Evolutionary conservation across 345 rosid species (phyloP).

Genomic region (Citropsis articulata): DNA sequence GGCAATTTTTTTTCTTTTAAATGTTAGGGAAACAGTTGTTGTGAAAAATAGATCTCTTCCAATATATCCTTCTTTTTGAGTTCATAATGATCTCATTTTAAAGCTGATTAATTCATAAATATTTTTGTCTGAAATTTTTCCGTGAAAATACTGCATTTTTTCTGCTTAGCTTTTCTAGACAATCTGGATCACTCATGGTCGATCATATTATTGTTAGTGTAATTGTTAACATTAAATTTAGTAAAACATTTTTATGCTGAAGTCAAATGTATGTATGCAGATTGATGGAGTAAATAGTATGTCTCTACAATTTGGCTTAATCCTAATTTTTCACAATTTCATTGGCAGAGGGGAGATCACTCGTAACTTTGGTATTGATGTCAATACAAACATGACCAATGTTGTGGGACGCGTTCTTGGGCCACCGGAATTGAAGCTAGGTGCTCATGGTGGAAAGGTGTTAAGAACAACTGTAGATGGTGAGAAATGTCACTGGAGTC

Average conservation of each 20-base stretch:
- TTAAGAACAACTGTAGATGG: conserved; percentile 45
- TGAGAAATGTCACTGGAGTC: conserved; percentile 76
- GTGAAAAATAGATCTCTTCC: not conserved
- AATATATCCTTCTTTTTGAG: not conserved
- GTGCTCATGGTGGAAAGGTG: conserved; percentile 33
- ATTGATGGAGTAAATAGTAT: not conserved
- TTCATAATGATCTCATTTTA: not conserved
- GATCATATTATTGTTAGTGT: not conserved
- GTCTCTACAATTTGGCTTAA: not conserved
- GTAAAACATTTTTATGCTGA: not conserved
- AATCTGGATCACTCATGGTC: not conserved
- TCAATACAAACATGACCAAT: conserved; percentile 56
- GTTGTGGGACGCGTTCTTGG: conserved; percentile 69
- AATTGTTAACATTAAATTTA: not conserved
- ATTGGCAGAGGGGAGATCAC: conserved; percentile 55
- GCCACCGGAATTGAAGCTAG: conserved; percentile 67
- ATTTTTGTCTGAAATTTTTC: not conserved
- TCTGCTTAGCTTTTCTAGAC: not conserved
- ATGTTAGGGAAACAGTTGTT: not conserved
- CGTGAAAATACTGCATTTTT: not conserved
- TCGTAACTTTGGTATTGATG: conserved; percentile 63
- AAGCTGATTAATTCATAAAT: not conserved
- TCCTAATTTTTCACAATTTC: not conserved
- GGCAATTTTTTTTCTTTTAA: not conserved
- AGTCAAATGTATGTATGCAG: not conserved